Base-by-base conservation (phyloP, 2,329 filamentous ascomycete species). In the Fusarium citri region DNA sequence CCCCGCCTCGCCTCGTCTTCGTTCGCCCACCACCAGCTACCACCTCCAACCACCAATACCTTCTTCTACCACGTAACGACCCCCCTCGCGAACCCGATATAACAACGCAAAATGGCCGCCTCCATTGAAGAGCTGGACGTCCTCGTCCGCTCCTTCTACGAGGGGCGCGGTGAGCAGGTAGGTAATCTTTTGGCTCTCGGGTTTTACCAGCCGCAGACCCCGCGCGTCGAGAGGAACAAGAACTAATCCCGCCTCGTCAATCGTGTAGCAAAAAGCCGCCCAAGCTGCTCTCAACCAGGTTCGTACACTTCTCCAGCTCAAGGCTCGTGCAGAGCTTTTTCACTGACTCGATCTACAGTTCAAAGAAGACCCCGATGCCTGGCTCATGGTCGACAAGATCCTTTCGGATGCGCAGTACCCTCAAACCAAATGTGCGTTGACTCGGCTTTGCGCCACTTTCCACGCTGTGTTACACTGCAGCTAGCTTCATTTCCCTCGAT, bases 361-460 rank as follows among this genome's bases (percentile, higher is more conserved):
- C 88, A 98, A 98, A 83, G 96, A 98, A 85, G 97, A 98, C 78
- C 94, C 95, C 62, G 96, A 99, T 84, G 92, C 96, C 64, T 99
- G 96, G 96, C 88, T 98, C 72, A 89, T 98, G 80, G 96, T 98
- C 76, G 96, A 98, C 80, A 94, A 97, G 84, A 97, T 99, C 77
- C 88, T 99, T 68, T 92, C 95, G 82, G 92, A 97, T 81, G 93
- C 96, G 71, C 91, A 91, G 80, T 97, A 98, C 80, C 90, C 94
- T 57, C 94, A 98, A 83, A 99, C 96, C 67, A 99, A 99, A 86
- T 99, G 94, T 94, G 84, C 78, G 91, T 85, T 45, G 42, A 55
- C 64, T 60, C 49, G 57, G 57, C 50, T 53, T 62, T 55, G 73
- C 71, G 59, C 50, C 58, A 55, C 54, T 54, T 46, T 59, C 48